These are phyloP conservation scores for Blastobotrys peoriensis DNA, from an alignment of 805 yeast genomes.

Conservation along the genomic window DNA sequence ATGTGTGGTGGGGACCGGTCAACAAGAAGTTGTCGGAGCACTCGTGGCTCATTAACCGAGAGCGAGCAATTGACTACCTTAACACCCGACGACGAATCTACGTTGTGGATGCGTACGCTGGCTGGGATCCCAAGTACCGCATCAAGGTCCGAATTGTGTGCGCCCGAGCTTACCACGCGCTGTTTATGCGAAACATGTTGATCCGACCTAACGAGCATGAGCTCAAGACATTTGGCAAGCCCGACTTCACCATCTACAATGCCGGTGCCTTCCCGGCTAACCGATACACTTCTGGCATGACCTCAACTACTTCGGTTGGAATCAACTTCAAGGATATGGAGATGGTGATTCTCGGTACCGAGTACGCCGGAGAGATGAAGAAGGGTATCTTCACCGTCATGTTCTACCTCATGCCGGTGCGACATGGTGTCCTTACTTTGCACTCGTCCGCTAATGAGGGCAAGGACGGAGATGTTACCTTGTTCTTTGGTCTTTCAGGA, in stretches of 20 bases:
- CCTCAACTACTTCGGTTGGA: conserved; percentile 91
- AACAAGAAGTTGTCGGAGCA: conserved; percentile 89
- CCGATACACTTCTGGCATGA: conserved; percentile 94
- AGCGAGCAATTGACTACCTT: conserved; percentile 93
- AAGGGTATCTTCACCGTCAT: conserved; percentile 98
- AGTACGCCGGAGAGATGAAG: conserved; percentile 99
- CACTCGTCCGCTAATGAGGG: conserved; percentile 97
- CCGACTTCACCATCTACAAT: conserved; percentile 96
- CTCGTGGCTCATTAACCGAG: conserved; percentile 92
- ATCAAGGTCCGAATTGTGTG: conserved; percentile 92
- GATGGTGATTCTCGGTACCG: conserved; percentile 97
- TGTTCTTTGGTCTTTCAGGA: conserved; percentile 95
- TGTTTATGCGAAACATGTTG: conserved; percentile 97
- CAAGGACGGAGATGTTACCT: conserved; percentile 76
- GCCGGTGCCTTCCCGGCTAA: conserved; percentile 99
- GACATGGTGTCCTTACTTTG: conserved; percentile 81
- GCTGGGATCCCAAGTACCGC: conserved; percentile 98
- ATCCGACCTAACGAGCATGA: conserved; percentile 92
- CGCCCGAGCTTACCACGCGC: conserved; percentile 97
- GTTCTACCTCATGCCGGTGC: conserved; percentile 98
- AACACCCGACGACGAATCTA: conserved; percentile 92
- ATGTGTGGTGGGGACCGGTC: conserved; percentile 99
- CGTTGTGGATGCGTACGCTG: conserved; percentile 95
- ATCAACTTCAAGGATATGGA: conserved; percentile 97
- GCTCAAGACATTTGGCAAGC: conserved; percentile 85